Evolutionary conservation across 176 grass and related monocot species (phyloP), one percentile per base, ranked within the genome.

Genomic region (Juncus inflexus): DNA sequence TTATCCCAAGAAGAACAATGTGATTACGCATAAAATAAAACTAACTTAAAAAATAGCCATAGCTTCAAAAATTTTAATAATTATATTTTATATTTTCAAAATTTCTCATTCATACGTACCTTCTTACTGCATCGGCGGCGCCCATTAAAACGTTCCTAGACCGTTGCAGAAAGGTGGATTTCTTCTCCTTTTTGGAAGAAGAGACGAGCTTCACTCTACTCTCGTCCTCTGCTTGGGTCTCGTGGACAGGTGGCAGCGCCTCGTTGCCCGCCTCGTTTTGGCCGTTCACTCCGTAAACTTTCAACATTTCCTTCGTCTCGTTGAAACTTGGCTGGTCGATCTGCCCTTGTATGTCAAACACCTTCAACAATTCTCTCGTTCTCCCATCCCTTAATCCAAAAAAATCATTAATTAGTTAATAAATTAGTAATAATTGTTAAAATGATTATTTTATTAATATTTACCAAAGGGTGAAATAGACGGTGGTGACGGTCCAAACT

Each of bases 381-480:
- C 79, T 84, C 74, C 84, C 85, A 86, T 96, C 87, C 92, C 92
- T 96, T 70, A 28, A 71, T 28, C 19, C 19, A 28, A 28, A 28
- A 28, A 28, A 28, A 1, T 28, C 19, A 28, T 28, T 28, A 28
- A 28, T 28, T 28, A 28, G 19, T 28, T 28, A 28, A 47, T 47
- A 47, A 47, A 47, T 47, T 47, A 9, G 19, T 28, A 28, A 28
- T 28, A 28, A 28, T 28, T 1, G 19, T 28, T 28, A 28, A 28
- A 28, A 28, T 28, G 19, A 28, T 28, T 28, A 28, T 28, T 28
- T 28, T 28, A 28, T 28, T 28, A 1, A 28, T 28, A 45, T 67
- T 78, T 91, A 96, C 92, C 92, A 96, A 15, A 96, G 70, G 72
- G 87, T 81, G 83, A 91, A 96, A 41, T 82, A 81, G 66, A 86